A percentile compares a stretch with the other conserved stretches of the same genome.
Evolutionary conservation across 1,284 basidiomycete genomes (phyloP).

Genomic region (Cryptococcus sp.): DNA sequence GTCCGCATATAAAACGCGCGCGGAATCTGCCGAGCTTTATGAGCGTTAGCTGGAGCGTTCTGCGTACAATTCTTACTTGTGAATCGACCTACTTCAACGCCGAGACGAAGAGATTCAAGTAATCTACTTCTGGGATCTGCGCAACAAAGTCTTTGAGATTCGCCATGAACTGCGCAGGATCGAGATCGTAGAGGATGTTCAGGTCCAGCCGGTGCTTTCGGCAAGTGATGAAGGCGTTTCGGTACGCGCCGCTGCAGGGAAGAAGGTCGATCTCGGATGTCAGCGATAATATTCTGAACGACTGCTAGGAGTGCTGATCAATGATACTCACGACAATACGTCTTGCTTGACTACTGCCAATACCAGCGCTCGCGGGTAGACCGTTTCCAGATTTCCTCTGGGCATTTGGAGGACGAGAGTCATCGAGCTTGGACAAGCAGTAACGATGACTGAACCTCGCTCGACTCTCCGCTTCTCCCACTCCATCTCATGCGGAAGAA

Average conservation of each 20-base stretch:
- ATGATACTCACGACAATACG: conserved; percentile 64
- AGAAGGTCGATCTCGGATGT: background rate
- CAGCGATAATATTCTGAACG: background rate
- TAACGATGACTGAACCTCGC: conserved; percentile 81
- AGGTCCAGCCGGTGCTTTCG: conserved; percentile 92
- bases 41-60: conserved; percentile 9
- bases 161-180: conserved; percentile 67
- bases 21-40: conserved; percentile 27
- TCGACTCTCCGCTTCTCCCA: conserved; percentile 81
- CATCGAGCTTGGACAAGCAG: conserved; percentile 82
- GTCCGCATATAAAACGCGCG: conserved; percentile 33
- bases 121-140: conserved; percentile 85
- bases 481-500: conserved; percentile 43
- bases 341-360: conserved; percentile 77
- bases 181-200: conserved; percentile 80
- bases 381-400: conserved; percentile 92
- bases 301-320: background rate
- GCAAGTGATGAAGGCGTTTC: conserved; percentile 85
- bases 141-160: conserved; percentile 70
- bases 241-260: conserved; percentile 59
- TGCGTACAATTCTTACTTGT: background rate
- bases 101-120: conserved; percentile 90
- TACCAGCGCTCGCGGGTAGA: conserved; percentile 89
- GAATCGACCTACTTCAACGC: conserved; percentile 68
- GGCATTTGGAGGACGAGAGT: conserved; percentile 95